Evolutionary conservation across 1,139 yeast genomes (phyloP), one percentile per base, ranked within the genome.

Genomic region (Debaryomycetaceae sp.): DNA sequence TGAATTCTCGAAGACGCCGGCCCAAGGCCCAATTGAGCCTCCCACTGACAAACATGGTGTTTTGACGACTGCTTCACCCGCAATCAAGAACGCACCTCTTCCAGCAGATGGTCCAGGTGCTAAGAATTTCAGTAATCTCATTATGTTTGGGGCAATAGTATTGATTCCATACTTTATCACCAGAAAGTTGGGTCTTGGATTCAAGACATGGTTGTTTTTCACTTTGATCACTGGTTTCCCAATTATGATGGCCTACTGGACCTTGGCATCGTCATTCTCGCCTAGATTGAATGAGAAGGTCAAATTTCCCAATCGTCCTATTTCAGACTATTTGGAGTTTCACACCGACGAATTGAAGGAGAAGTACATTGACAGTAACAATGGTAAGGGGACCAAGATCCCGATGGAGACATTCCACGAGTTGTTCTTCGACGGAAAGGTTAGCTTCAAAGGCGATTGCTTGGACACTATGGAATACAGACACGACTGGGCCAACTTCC

Each of bases 361-460:
- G 42, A 85, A 86, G 72, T 89, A 89, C 70, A 68, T 71, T 55
- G 63, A 68, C 40, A 65, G 72, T 42, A 72, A 72, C 56, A 68
- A 70, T 44, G 96, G 95, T 46, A 62, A 72, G 56, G 79, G 79
- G 50, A 72, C 76, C 59, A 89, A 89, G 72, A 87, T 89, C 59
- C 96, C 97, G 56, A 85, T 87, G 81, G 96, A 89, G 68, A 88
- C 96, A 14, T 89, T 90, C 83, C 93, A 87, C 59, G 95, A 89
- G 68, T 77, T 87, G 55, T 90, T 80, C 70, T 89, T 89, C 64
- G 91, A 79, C 47, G 85, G 85, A 55, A 87, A 88, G 68, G 96
- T 89, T 46, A 78, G 85, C 38, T 87, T 89, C 75, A 88, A 86
- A 65, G 96, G 96, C 53, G 97, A 90, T 65, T 81, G 85, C 49